Base-by-base conservation (phyloP, 306 rosid species). In the Hylodesmum podocarpum region DNA sequence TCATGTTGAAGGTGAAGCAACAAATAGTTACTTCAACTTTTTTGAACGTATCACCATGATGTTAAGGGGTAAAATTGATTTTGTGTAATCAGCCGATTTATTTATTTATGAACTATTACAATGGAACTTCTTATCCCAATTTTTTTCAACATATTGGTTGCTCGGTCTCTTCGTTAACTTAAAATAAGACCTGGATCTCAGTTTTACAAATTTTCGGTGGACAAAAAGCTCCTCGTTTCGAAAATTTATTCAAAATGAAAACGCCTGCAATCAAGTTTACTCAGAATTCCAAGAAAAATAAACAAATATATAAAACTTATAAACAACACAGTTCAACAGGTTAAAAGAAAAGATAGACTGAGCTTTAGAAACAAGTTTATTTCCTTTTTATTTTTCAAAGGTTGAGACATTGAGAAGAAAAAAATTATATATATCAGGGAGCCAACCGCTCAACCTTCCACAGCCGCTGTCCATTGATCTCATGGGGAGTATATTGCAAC, bases 361-460 rank as follows among this genome's bases (percentile, higher is more conserved):
- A 14, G 28, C 31, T 51, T 37, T 40, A 28, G 34, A 77, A 51
- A 37, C 25, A 66, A 76, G 50, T 78, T 41, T 29, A 29, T 41
- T 66, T 57, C 75, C 59, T 44, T 73, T 44, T 73, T 44, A 66
- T 66, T 66, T 64, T 71, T 73, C 84, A 72, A 68, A 77, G 33
- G 37, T 66, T 55, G 81, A 47, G 85, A 70, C 66, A 84, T 55
- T 72, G 81, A 61, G 65, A 27, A 33, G 50, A 13, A 7, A 47
- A 40, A 34, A 27, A 44, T n/a, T n/a, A n/a, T n/a, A n/a, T n/a
- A n/a, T n/a, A 36, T 95, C 89, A 96, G 19, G 99, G 98, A 36
- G 99, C 98, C 88, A 96, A 83, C 39, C 98, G 92, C 82, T 92
- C 93, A 73, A 92, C 49, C 83, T 86, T 88, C 99, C 99, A 96